phyloP scores from a whole-genome alignment of 78 protist genomes.

The Blattamonas nauphoetae region DNA sequence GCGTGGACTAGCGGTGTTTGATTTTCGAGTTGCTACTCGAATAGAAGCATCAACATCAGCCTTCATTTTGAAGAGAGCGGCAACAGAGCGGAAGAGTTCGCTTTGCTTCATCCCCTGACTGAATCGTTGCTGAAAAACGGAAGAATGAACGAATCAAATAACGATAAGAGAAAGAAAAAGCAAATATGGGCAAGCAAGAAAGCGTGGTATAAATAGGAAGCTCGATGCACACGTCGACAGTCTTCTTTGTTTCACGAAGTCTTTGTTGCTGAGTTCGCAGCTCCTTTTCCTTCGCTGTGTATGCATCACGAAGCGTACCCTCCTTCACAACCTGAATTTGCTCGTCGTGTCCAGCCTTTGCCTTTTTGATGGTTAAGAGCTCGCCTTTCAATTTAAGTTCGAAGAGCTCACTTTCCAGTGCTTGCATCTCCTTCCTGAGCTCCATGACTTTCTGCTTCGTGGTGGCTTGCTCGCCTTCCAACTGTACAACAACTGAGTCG shows the following conservation, averaged over 20 bases:
- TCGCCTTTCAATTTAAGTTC: neutral
- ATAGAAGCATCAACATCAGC: too few relatives aligned
- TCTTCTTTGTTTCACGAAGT: neutral
- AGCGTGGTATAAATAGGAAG: too few relatives aligned
- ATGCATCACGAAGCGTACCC: neutral
- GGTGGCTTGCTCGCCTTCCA: neutral
- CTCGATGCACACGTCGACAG: neutral
- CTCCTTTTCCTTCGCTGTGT: neutral
- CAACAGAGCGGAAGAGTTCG: too few relatives aligned
- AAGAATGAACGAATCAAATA: too few relatives aligned
- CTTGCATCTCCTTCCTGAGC: neutral
- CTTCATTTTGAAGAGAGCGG: too few relatives aligned
- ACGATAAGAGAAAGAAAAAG: too few relatives aligned
- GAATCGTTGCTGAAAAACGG: too few relatives aligned
- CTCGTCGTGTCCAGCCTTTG: neutral
- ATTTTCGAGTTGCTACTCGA: too few relatives aligned
- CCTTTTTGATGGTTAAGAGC: neutral
- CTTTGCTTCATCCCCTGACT: too few relatives aligned
- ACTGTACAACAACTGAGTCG: neutral
- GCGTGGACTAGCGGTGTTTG: too few relatives aligned
- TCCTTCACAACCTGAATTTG: neutral
- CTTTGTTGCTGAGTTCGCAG: neutral
- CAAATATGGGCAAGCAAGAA: too few relatives aligned
- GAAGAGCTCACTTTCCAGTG: neutral
- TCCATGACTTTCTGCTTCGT: neutral